Evolutionary conservation across 192 early-diverging fungal species (phyloP).

Genomic region (Phlyctochytrium planicorne): DNA sequence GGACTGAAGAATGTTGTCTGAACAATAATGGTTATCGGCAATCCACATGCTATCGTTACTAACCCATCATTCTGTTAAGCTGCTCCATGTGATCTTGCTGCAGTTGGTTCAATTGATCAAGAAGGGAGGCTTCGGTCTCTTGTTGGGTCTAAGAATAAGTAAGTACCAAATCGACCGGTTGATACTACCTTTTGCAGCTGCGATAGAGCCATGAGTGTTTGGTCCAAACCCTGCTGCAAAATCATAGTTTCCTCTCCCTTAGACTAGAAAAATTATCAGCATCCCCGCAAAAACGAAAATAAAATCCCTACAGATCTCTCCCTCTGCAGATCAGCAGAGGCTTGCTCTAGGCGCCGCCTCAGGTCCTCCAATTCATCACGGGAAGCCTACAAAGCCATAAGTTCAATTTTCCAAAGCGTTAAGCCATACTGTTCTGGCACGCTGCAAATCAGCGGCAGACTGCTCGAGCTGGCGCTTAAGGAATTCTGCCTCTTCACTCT

Average conservation of each 20-base stretch:
- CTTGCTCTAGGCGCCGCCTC: conserved; percentile 42
- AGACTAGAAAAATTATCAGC: conserved; percentile 18
- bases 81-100: conserved; percentile 47
- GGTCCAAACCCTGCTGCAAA: conserved; percentile 52
- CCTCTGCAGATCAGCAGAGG: conserved; percentile 21
- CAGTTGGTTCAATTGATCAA: conserved; percentile 60
- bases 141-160: conserved; percentile 19
- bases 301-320: conserved; percentile 11
- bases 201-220: conserved; percentile 49
- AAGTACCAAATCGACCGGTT: neutral
- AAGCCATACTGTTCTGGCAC: conserved; percentile 21
- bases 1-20: conserved; percentile 83
- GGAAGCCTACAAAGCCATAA: conserved; percentile 17
- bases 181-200: conserved; percentile 50
- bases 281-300: conserved; percentile 7
- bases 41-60: conserved; percentile 34
- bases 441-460: conserved; percentile 19
- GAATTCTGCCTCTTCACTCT: neutral
- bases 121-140: conserved; percentile 28
- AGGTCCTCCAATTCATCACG: conserved; percentile 34
- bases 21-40: neutral
- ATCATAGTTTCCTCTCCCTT: conserved; percentile 51
- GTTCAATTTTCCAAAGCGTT: neutral
- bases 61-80: conserved; percentile 44
- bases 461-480: conserved; percentile 43